These are phyloP conservation scores for Populus pruinosa DNA, from an alignment of 345 rosid species.

Conservation along the genomic window DNA sequence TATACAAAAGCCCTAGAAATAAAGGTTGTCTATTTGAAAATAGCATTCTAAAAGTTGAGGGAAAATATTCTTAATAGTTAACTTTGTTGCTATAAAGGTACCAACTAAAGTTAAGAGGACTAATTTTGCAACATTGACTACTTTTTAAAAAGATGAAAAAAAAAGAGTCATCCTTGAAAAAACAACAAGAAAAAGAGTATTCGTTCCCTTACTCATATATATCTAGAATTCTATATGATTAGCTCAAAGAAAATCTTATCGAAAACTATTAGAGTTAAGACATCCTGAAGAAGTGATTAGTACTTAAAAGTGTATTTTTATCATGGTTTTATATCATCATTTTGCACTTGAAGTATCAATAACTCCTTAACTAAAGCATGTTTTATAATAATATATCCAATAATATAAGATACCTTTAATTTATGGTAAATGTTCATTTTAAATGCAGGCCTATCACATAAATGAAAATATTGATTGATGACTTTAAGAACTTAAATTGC, in stretches of 20 bases:
- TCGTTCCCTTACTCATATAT: neutral
- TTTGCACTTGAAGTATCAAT: no score
- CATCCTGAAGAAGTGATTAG: neutral
- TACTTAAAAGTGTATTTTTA: no score
- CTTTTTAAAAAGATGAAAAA: neutral
- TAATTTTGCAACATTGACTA: no score
- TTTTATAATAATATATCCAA: no score
- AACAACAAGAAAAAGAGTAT: neutral
- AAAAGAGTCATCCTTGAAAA: neutral
- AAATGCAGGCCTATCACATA: no score
- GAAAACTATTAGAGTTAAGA: neutral
- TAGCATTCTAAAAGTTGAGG: rapidly evolving
- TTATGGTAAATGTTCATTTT: no score
- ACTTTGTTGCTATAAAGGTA: neutral
- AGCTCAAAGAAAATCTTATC: neutral
- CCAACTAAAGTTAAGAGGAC: neutral
- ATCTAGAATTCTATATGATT: neutral
- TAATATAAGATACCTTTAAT: no score
- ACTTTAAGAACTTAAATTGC: no score
- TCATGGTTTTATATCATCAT: no score
- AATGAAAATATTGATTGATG: no score
- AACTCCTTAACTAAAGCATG: no score
- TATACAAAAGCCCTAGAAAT: neutral
- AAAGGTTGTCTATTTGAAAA: neutral
- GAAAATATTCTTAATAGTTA: neutral